phyloP scores from a whole-genome alignment of 148 eudicot genomes.

The Cornus controversa region DNA sequence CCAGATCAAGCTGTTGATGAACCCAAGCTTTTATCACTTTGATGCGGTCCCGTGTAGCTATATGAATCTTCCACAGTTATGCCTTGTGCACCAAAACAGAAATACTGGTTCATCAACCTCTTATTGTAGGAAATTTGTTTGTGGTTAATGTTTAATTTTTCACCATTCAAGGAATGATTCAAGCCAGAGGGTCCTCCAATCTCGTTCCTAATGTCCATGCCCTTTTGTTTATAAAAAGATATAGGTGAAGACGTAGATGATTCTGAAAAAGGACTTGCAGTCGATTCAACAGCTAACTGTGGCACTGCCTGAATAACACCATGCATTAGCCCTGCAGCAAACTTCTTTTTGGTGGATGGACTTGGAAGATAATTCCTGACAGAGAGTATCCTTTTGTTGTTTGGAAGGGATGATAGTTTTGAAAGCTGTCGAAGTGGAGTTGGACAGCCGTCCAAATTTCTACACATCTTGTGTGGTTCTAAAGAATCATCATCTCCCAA shows the following conservation, averaged over 20 bases:
- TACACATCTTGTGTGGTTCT: constrained; percentile 11
- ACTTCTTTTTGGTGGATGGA: constrained; percentile 48
- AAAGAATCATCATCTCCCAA: constrained; percentile 20
- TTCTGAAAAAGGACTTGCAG: constrained; percentile 48
- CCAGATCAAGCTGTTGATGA: constrained; percentile 22
- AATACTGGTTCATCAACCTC: constrained; percentile 67
- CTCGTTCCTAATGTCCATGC: constrained; percentile 8
- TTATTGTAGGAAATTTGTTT: constrained; percentile 46
- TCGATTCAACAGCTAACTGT: constrained; percentile 31
- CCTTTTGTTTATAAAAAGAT: constrained; percentile 20
- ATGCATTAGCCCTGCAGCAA: constrained; percentile 51
- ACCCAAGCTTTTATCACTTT: constrained; percentile 27
- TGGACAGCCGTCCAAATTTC: constrained; percentile 24
- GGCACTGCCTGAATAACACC: constrained; percentile 60
- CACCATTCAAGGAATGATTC: constrained; percentile 34
- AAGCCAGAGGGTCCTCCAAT: constrained; percentile 20
- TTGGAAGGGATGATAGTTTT: constrained; percentile 24
- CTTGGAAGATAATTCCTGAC: constrained; percentile 36
- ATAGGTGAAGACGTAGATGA: constrained; percentile 47
- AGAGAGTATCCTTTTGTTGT: constrained; percentile 35
- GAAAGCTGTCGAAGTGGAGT: constrained; percentile 53
- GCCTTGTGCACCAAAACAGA: constrained; percentile 89
- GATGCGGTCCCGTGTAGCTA: constrained; percentile 11
- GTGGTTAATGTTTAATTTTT: constrained; percentile 21
- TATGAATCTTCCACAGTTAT: constrained; percentile 46